Percentiles rank a stretch among this genome's conserved stretches.
Conservation (phyloP, 306 rosid species). For the Gynostemma pentaphyllum region DNA sequence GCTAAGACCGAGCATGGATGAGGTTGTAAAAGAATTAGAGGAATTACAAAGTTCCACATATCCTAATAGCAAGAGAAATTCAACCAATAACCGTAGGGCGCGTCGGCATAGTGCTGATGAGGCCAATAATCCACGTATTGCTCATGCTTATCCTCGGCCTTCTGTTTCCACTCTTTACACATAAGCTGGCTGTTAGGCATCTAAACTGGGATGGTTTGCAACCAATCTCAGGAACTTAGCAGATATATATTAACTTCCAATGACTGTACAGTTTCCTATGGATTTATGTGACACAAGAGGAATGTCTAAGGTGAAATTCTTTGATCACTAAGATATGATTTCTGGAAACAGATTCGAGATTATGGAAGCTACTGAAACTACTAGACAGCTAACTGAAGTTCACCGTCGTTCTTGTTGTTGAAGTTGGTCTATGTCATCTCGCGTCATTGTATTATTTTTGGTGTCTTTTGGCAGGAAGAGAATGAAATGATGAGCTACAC, state of each 20-base stretch:
- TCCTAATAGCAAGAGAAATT: constrained; percentile 14
- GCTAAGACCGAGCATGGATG: constrained; percentile 53
- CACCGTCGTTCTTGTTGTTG: not conserved
- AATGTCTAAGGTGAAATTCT: not conserved
- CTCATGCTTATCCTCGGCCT: constrained; percentile 52
- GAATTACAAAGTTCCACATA: constrained; percentile 25
- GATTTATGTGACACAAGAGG: not conserved
- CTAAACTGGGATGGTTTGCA: not conserved
- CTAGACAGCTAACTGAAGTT: not conserved
- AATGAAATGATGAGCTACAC: not conserved
- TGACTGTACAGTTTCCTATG: not conserved
- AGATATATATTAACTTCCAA: not conserved
- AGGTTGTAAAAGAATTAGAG: constrained; percentile 36
- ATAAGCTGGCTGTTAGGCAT: constrained; percentile 1
- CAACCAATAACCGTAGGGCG: constrained; percentile 12
- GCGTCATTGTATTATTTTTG: no score
- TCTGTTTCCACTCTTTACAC: constrained; percentile 40
- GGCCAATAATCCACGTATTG: not conserved
- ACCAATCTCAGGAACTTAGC: not conserved
- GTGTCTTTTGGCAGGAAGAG: no score
- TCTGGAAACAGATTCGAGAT: not conserved
- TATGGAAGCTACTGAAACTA: not conserved
- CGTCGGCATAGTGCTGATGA: constrained; percentile 62
- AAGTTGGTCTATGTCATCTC: not conserved
- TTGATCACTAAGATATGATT: not conserved